These are phyloP conservation scores for Uncinocarpus reesii DNA, from an alignment of 2,329 filamentous ascomycete species.

Conservation along the genomic window DNA sequence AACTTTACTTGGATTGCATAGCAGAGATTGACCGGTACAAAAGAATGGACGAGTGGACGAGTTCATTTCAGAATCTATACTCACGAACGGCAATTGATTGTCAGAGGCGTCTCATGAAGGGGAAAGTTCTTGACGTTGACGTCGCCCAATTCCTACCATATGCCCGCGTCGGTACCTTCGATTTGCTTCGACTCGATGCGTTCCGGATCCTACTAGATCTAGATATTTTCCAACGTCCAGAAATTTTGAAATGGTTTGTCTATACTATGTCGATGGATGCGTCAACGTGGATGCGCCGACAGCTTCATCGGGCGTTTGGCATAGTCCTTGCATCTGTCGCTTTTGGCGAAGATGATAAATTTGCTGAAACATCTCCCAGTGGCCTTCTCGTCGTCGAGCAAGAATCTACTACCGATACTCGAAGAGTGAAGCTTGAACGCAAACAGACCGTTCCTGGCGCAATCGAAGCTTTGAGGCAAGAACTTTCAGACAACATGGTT, in stretches of 20 bases:
- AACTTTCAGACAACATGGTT: conserved; percentile 40
- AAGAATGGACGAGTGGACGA: conserved; percentile 57
- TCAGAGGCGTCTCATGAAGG: conserved; percentile 45
- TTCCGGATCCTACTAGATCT: conserved; percentile 49
- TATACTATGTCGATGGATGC: conserved; percentile 47
- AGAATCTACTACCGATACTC: conserved; percentile 42
- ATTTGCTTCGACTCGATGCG: conserved; percentile 50
- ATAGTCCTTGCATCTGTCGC: conserved; percentile 49
- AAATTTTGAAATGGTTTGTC: conserved; percentile 48
- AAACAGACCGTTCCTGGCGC: conserved; percentile 50
- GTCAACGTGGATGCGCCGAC: conserved; percentile 48
- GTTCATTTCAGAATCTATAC: conserved; percentile 55
- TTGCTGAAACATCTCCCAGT: conserved; percentile 23
- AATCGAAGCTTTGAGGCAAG: conserved; percentile 45
- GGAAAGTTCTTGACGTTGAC: conserved; percentile 44
- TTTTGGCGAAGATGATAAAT: conserved; percentile 41
- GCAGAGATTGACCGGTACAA: conserved; percentile 54
- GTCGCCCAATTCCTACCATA: conserved; percentile 52
- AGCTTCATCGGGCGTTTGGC: conserved; percentile 45
- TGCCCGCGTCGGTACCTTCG: conserved; percentile 49
- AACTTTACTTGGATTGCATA: conserved; percentile 48
- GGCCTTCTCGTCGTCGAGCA: conserved; percentile 49
- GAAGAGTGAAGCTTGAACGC: conserved; percentile 46
- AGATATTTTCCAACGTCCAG: conserved; percentile 42
- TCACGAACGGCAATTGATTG: conserved; percentile 53